These are phyloP conservation scores for Nepenthes gracilis DNA, from an alignment of 148 eudicot genomes.

Conservation along the genomic window DNA sequence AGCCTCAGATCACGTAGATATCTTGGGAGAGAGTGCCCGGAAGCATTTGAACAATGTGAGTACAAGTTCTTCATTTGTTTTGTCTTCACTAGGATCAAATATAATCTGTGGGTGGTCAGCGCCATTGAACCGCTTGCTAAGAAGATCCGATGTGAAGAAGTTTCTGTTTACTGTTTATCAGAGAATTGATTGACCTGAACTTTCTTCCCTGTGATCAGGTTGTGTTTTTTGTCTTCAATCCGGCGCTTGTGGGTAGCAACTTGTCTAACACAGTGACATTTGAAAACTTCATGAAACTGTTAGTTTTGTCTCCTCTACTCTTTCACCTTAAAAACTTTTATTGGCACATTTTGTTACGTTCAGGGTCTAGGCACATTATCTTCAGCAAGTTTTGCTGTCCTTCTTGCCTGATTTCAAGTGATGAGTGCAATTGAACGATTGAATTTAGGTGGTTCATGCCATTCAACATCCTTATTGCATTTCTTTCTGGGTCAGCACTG, in stretches of 20 bases:
- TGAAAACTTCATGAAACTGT: slow-evolving; percentile 20
- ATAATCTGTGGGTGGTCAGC: no score
- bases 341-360: neutral
- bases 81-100: no score
- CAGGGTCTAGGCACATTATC: neutral
- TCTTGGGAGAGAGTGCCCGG: slow-evolving; percentile 24
- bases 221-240: slow-evolving; percentile 37
- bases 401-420: neutral
- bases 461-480: slow-evolving; percentile 28
- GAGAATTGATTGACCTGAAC: neutral
- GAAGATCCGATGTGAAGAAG: slow-evolving; percentile 1
- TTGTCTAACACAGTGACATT: slow-evolving; percentile 30
- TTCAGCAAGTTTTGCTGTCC: neutral
- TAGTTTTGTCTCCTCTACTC: slow-evolving; percentile 5
- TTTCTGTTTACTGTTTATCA: neutral
- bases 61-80: neutral
- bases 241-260: slow-evolving; percentile 31
- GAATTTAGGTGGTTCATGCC: slow-evolving; percentile 46
- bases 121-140: no score
- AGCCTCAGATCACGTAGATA: slow-evolving; percentile 22
- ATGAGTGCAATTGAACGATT: neutral
- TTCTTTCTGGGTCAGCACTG: slow-evolving; percentile 27
- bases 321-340: neutral
- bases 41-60: slow-evolving; percentile 26
- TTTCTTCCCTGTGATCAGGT: slow-evolving; percentile 10